phyloP scores from a whole-genome alignment of 177 flowering plant species.

The Tripterygium wilfordii region DNA sequence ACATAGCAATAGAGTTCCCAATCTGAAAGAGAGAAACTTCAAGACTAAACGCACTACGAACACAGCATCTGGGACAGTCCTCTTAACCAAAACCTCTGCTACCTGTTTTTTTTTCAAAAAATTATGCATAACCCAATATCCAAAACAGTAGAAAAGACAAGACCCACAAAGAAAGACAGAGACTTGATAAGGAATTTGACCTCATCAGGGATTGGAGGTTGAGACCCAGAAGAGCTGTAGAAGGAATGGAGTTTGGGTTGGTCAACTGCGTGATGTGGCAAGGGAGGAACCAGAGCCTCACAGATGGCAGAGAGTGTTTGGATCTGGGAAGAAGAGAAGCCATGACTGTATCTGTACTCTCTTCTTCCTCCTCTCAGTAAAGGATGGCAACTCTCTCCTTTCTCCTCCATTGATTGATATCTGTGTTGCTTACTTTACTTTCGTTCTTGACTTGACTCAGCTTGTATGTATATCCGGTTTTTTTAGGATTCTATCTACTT shows the following conservation, averaged over 20 bases:
- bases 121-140: background rate
- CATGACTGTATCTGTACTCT: constrained; percentile 40
- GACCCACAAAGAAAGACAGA: background rate
- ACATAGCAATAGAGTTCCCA: constrained; percentile 75
- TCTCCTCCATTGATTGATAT: no score
- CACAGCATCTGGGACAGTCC: constrained; percentile 34
- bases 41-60: constrained; percentile 32
- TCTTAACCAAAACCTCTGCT: constrained; percentile 53
- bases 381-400: constrained; percentile 30
- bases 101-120: constrained; percentile 28
- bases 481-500: no score
- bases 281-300: constrained; percentile 56
- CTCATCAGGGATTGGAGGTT: constrained; percentile 59
- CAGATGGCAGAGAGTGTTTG: constrained; percentile 53
- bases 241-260: constrained; percentile 22
- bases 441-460: background rate
- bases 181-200: constrained; percentile 12
- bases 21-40: constrained; percentile 49
- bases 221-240: constrained; percentile 48
- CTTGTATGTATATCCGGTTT: no score
- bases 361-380: constrained; percentile 37
- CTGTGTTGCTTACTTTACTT: no score
- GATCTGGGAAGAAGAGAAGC: constrained; percentile 54
- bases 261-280: constrained; percentile 12
- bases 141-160: background rate